Evolutionary conservation across 805 yeast genomes (phyloP).

Genomic region (Saitoella complicata): DNA sequence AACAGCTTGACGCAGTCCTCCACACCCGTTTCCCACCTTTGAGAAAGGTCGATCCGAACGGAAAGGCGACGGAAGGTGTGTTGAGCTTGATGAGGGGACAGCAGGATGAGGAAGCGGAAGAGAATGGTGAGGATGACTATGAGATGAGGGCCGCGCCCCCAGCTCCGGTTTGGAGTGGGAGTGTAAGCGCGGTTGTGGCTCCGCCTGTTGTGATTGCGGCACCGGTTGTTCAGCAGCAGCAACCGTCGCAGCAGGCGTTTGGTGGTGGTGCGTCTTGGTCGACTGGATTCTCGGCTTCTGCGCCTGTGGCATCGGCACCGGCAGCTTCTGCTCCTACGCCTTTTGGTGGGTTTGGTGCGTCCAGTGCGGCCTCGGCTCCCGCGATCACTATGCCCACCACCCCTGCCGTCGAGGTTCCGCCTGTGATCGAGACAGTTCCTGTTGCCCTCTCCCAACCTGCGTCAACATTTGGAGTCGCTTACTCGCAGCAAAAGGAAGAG

Average conservation of each 20-base stretch:
- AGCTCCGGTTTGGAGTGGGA: neutral
- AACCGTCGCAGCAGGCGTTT: no score
- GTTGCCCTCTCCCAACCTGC: neutral
- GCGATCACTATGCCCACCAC: neutral
- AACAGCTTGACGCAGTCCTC: neutral
- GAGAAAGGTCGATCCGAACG: neutral
- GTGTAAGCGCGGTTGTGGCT: neutral
- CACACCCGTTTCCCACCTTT: conserved; percentile 1
- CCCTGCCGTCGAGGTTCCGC: neutral
- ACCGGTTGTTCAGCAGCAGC: neutral
- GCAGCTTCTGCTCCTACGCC: neutral
- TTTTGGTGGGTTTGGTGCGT: neutral
- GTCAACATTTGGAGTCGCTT: neutral
- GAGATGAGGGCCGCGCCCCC: neutral
- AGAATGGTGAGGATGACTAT: neutral
- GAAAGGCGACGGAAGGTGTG: neutral
- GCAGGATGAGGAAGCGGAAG: neutral
- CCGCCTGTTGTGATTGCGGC: neutral
- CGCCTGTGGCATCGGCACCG: no score
- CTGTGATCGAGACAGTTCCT: neutral
- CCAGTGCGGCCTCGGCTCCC: neutral
- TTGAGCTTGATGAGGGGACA: neutral
- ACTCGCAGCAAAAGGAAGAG: neutral
- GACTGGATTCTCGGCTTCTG: no score
- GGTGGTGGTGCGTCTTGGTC: no score